Evolutionary conservation across 2,329 filamentous ascomycete genomes (phyloP), one percentile per base, ranked within the genome.

Genomic region (Raffaelea albimanens): DNA sequence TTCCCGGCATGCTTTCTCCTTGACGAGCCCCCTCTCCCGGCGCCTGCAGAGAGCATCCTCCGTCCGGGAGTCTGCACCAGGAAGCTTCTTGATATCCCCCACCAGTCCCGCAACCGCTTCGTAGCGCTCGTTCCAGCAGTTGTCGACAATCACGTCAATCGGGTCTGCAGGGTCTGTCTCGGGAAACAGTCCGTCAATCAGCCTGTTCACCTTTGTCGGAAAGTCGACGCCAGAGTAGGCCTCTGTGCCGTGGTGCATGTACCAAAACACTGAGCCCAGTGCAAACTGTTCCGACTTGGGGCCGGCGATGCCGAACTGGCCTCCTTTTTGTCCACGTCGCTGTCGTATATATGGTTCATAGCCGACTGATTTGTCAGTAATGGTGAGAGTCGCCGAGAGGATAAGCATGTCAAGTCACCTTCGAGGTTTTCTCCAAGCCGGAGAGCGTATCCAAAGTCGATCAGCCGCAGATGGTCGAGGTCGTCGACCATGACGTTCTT

Each of bases 231-330:
- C 41, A 9, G 5, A 3, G n/a, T 43, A 43, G 11, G 20, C 23
- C 25, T 43, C 23, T 22, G 41, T 33, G n/a, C 41, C 41, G 25
- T 25, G 41, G 14, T 11, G 7, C 16, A 43, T 43, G 41, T 33
- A 43, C 41, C 41, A 43, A 25, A 43, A 43, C 23, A 43, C 9
- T 14, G 41, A 43, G 23, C 41, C 41, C 3, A 43, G 41, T 4
- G 41, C 41, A 43, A 33, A 43, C 16, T 43, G 41, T 22, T 43
- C 23, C 18, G 41, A 31, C 14, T 4, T n/a, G 8, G 41, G 23
- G n/a, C 41, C 41, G 14, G 41, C 41, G 10, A 8, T 33, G n/a
- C 41, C 41, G 18, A 4, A 43, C n/a, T 18, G 22, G 23, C 41
- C 41, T 10, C 31, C 16, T 9, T 16, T 10, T 10, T 16, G 31